Evolutionary conservation across 1,284 basidiomycete genomes (phyloP), one percentile per base, ranked within the genome.

Genomic region (Cryptococcus sp.): DNA sequence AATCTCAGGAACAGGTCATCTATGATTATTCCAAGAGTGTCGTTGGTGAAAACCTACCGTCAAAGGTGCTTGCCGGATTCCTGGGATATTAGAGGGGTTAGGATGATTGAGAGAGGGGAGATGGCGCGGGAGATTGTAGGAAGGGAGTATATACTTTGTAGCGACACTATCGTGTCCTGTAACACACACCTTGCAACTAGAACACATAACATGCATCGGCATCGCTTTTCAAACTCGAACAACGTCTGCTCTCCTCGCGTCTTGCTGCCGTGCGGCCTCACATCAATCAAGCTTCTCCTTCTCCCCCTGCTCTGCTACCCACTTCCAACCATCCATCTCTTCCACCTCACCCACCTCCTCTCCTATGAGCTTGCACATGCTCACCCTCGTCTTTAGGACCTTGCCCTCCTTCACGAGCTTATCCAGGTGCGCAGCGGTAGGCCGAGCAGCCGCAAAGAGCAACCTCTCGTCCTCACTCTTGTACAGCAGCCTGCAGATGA

Each of bases 391-490:
- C 40, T 55, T 61, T n/a, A 48, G 58, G 1, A 88, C 86, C 36
- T 80, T 76, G 1, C 83, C 83, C 50, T 95, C 91, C 1, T 70
- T 72, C 65, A 85, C 81, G 24, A 76, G 61, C 52, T 76, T 73
- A 46, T 55, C 60, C 23, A 76, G 50, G 50, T 75, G 71, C 0
- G 68, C 64, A 7, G 43, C 43, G 24, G 67, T 56, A 3, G 62
- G 60, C 45, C 62, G 63, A 12, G 59, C 52, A 13, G 71, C 71
- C 1, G 73, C 71, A 36, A 57, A 47, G 49, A 73, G 61, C 35
- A 72, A 46, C 16, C 56, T 61, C 50, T 72, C 69, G 46, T 71
- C 65, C 40, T 65, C 64, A 1, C 65, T 66, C 50, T 65, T 57
- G 62, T 76, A 76, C 2, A 76, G 52, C 23, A 72, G 37, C 20